Base-by-base conservation (phyloP, 2,329 filamentous ascomycete genomes). In the Ophiostoma perfectum region DNA sequence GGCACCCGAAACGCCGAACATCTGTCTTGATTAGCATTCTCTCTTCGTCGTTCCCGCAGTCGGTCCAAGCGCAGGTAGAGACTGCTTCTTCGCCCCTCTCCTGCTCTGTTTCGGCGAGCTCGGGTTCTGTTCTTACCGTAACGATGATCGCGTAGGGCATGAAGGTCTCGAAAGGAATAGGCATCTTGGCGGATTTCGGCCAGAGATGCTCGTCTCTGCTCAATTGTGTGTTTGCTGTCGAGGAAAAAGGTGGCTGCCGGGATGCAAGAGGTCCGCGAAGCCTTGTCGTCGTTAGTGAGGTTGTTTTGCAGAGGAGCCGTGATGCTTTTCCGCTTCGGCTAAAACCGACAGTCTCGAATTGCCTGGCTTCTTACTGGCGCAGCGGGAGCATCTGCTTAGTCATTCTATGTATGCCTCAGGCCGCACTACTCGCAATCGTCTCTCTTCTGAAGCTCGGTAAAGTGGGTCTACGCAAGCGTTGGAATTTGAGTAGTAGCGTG, bases 111-210 rank as follows among this genome's bases (percentile, higher is more conserved):
- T 64, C 63, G 41, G 41, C 41, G 63, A 45, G 64, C 64, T 65
- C 39, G 38, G 47, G 18, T 52, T 27, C 39, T 39, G 60, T 6
- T 47, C 84, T 78, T 82, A 88, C 86, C 75, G 78, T 81, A 74
- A 86, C 77, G 77, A 88, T 85, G 81, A 89, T 88, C 77, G 80
- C 86, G 78, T 88, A 88, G 60, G 86, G 86, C 78, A 89, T 80
- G 72, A 89, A 75, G 65, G 85, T 80, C 78, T 89, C 86, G 79
- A 88, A 89, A 64, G 86, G 86, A 72, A 89, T 79, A 70, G 84
- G 84, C 86, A 89, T 89, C 67, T 75, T 78, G 78, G 71, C 71
- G 72, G 44, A n/a, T 11, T 39, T 60, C n/a, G 47, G 38, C 18
- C 5, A 4, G 45, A 45, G 47, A 39, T 58, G 18, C 14, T 27